Evolutionary conservation across 2,329 filamentous ascomycete species (phyloP), one percentile per base, ranked within the genome.

Genomic region (Elsinoe batatas): DNA sequence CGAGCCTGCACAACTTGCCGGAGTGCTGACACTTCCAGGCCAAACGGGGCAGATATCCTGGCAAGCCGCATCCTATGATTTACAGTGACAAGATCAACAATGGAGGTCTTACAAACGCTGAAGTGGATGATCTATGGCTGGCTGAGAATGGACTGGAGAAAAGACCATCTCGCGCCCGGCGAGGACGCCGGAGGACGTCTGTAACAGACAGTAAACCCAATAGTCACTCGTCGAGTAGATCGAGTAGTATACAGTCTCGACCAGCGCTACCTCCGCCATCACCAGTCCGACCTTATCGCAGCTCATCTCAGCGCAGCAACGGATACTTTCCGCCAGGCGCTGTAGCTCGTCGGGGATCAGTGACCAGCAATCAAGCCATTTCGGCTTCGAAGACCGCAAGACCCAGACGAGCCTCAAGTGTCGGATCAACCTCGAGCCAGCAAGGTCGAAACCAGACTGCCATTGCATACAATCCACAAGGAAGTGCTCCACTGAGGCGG

Each of bases 31-130:
- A 10, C n/a, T 7, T 15, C 10, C 53, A 68, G 65, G 70, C 70
- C 13, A 63, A 66, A 37, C 68, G 67, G 57, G 69, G 69, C 3
- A 57, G 61, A 35, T 72, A 67, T 49, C 71, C 71, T 1, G 71
- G 71, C 10, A 64, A 64, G 2, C 58, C 60, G 3, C 69, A 68
- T 53, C 53, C 63, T 2, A 60, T 71, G 30, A 71, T 72, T 55
- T 64, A 65, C 53, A 69, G 68, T 7, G 57, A 64, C n/a, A 62
- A 66, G 37, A 64, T 72, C 11, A 59, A 68, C 58, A 70, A 71
- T 47, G 71, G 70, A 15, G 69, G 69, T 11, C 65, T 64, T 3
- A 65, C 63, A 43, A 57, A 69, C 22, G 60, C 59, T 2, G 65
- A 69, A 53, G 65, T 66, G 17, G 62, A 65, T 32, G 54, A 61